These are phyloP conservation scores for Klebsormidium nitens DNA, from an alignment of 139 green algal genomes.

Conservation along the genomic window DNA sequence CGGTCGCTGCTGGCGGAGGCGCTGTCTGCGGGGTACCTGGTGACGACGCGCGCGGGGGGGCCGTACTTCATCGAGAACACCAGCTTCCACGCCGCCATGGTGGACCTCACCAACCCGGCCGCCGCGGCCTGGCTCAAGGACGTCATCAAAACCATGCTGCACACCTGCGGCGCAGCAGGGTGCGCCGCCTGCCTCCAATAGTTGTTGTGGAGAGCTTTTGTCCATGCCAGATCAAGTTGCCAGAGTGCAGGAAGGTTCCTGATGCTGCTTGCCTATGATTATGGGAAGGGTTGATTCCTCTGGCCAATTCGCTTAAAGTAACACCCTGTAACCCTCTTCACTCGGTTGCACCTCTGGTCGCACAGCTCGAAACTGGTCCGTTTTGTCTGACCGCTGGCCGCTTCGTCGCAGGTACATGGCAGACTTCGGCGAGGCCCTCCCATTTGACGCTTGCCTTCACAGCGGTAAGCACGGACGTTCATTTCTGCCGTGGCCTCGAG, in stretches of 20 bases:
- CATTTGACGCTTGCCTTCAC: slow-evolving; percentile 36
- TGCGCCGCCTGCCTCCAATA: too few relatives aligned
- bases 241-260: too few relatives aligned
- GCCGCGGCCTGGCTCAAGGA: slow-evolving; percentile 32
- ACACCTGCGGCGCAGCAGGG: neutral
- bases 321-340: too few relatives aligned
- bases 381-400: too few relatives aligned
- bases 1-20: slow-evolving; percentile 24
- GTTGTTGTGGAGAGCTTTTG: too few relatives aligned
- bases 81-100: slow-evolving; percentile 31
- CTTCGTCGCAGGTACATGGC: slow-evolving; percentile 43
- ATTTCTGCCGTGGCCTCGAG: too few relatives aligned
- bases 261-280: too few relatives aligned
- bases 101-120: slow-evolving; percentile 45
- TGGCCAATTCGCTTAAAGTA: too few relatives aligned
- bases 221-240: too few relatives aligned
- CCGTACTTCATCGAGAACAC: slow-evolving; percentile 36
- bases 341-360: too few relatives aligned
- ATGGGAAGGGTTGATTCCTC: too few relatives aligned
- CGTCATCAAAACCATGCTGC: slow-evolving; percentile 33
- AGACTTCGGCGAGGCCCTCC: slow-evolving; percentile 46
- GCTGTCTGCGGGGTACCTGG: slow-evolving; percentile 18
- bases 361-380: too few relatives aligned
- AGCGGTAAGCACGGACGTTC: slow-evolving; percentile 25
- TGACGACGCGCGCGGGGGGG: slow-evolving; percentile 15